Conservation (phyloP, 208 protist genomes). For the Leishmania tarentolae region DNA sequence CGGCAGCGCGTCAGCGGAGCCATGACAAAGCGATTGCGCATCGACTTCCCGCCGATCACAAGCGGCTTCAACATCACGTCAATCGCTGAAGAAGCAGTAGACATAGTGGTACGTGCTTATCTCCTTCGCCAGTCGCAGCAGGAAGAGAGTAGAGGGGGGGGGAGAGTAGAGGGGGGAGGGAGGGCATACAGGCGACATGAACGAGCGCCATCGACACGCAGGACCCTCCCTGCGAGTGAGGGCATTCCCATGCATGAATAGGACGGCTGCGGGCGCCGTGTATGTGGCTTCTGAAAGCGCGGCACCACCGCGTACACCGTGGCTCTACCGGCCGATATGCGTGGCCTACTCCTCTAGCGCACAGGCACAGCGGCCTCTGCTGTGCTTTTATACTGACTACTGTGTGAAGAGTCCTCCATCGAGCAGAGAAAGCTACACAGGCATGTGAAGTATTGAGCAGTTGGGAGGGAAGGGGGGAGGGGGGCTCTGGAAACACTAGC, state of each 20-base stretch:
- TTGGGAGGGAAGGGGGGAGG: background rate
- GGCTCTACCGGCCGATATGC: background rate
- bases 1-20: constrained; percentile 71
- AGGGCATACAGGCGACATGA: too few species aligned
- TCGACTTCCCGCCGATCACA: constrained; percentile 32
- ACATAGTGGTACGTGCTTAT: background rate
- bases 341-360: background rate
- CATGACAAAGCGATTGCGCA: constrained; percentile 67
- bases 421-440: too few species aligned
- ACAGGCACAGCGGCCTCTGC: rapidly evolving
- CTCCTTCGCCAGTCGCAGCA: background rate
- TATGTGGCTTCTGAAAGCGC: too few species aligned
- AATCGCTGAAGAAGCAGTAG: background rate
- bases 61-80: constrained; percentile 49
- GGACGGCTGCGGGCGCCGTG: background rate
- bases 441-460: too few species aligned
- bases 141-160: too few species aligned
- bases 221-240: background rate
- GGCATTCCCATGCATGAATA: background rate
- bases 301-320: background rate
- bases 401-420: background rate
- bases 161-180: too few species aligned
- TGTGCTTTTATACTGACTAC: background rate
- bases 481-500: too few species aligned
- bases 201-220: background rate